Conservation (phyloP, 345 rosid genomes). For the Geranium brycei region DNA sequence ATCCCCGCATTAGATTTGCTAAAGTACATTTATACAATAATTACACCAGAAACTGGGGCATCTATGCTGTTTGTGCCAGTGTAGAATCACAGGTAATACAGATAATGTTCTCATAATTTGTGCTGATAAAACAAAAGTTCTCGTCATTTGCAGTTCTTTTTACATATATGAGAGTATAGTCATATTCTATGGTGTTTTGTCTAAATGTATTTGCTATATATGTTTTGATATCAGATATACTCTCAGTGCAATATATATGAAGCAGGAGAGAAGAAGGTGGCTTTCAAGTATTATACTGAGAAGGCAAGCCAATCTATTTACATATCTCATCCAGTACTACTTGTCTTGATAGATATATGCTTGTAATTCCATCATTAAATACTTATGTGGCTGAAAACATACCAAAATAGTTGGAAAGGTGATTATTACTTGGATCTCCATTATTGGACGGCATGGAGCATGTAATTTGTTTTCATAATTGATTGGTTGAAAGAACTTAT, state of each 20-base stretch:
- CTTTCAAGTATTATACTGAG: constrained; percentile 74
- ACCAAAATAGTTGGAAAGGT: not conserved
- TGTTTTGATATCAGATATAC: constrained; percentile 40
- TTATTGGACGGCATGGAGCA: too few relatives aligned
- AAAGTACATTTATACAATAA: constrained; percentile 82
- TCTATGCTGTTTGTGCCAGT: constrained; percentile 89
- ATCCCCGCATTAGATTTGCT: constrained; percentile 85
- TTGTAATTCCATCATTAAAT: not conserved
- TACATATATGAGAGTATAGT: not conserved
- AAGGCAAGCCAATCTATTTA: constrained; percentile 31
- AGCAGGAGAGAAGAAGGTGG: constrained; percentile 80
- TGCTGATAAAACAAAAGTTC: not conserved
- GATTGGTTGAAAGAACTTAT: too few relatives aligned
- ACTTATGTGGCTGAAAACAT: not conserved
- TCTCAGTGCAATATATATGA: constrained; percentile 93
- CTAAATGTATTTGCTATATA: not conserved
- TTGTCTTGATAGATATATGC: not conserved
- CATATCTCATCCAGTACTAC: not conserved
- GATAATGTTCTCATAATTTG: not conserved
- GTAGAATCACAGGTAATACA: constrained; percentile 72
- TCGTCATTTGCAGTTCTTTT: not conserved
- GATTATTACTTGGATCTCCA: not conserved
- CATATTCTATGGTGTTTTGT: not conserved
- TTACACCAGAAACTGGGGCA: constrained; percentile 79
- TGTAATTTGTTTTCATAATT: too few relatives aligned